Evolutionary conservation across 2,329 filamentous ascomycete species (phyloP).

Genomic region (Claviceps pazoutovae): DNA sequence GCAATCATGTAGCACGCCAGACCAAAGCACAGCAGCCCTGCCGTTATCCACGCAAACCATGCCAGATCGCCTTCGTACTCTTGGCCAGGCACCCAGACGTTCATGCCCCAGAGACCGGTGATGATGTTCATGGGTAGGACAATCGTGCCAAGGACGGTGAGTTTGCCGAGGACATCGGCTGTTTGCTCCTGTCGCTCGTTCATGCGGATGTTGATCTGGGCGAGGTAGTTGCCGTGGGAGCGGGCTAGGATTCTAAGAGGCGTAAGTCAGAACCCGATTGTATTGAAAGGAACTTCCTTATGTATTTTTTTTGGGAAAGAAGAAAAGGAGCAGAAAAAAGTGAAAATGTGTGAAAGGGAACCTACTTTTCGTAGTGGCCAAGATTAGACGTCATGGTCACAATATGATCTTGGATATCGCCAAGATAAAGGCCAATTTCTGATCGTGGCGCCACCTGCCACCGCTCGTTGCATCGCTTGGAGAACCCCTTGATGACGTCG

Average conservation of each 20-base stretch:
- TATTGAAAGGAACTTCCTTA: too few relatives aligned
- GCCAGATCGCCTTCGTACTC: slow-evolving; percentile 58
- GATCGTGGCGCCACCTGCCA: slow-evolving; percentile 92
- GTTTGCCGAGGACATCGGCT: slow-evolving; percentile 82
- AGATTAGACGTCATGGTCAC: slow-evolving; percentile 97
- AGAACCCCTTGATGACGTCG: slow-evolving; percentile 97
- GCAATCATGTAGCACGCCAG: slow-evolving; percentile 67
- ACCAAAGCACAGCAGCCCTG: slow-evolving; percentile 64
- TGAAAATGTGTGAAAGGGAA: slow-evolving; percentile 7
- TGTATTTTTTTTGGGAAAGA: not conserved
- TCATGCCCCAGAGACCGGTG: slow-evolving; percentile 98
- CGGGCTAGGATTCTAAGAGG: slow-evolving; percentile 59
- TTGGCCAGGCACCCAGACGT: slow-evolving; percentile 89
- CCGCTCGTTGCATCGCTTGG: slow-evolving; percentile 93
- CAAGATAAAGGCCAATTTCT: slow-evolving; percentile 93
- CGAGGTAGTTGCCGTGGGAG: slow-evolving; percentile 94
- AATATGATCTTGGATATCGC: slow-evolving; percentile 98
- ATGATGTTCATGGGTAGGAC: slow-evolving; percentile 98
- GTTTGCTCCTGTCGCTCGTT: slow-evolving; percentile 95
- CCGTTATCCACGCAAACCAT: slow-evolving; percentile 68
- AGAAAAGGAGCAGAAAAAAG: not conserved
- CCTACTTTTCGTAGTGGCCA: slow-evolving; percentile 89
- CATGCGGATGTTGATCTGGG: slow-evolving; percentile 98
- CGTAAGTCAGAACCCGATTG: not conserved
- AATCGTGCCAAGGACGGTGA: slow-evolving; percentile 92